These are phyloP conservation scores for Colletotrichum filicis DNA, from an alignment of 2,329 filamentous ascomycete genomes.

Conservation along the genomic window DNA sequence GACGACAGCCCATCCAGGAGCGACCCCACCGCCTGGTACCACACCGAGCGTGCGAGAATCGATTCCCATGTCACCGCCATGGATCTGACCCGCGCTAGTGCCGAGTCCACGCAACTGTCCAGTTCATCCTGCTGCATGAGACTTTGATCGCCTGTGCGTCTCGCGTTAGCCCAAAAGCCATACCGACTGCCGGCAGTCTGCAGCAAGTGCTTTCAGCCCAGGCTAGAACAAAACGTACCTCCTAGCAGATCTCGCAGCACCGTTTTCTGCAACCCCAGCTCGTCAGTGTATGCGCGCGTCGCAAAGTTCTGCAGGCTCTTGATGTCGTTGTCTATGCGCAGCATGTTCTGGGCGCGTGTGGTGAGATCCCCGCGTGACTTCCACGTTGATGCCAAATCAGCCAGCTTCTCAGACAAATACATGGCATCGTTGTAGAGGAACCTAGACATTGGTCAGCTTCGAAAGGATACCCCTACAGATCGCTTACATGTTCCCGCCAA, in stretches of 20 bases:
- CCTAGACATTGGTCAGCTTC: slow-evolving; percentile 51
- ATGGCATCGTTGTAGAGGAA: slow-evolving; percentile 75
- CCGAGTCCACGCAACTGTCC: slow-evolving; percentile 62
- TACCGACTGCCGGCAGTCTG: background rate
- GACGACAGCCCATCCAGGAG: slow-evolving; percentile 67
- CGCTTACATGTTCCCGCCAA: slow-evolving; percentile 72
- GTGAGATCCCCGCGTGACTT: slow-evolving; percentile 63
- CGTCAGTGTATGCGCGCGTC: slow-evolving; percentile 69
- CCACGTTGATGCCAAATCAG: slow-evolving; percentile 61
- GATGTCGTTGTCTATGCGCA: slow-evolving; percentile 70
- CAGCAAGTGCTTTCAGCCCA: background rate
- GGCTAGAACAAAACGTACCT: slow-evolving; percentile 44
- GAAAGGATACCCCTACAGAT: background rate
- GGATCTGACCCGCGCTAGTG: slow-evolving; percentile 62
- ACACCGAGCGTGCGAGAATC: slow-evolving; percentile 69
- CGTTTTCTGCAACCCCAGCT: slow-evolving; percentile 70
- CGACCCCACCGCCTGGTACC: slow-evolving; percentile 71
- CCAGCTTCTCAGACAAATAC: slow-evolving; percentile 69
- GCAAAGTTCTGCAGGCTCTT: slow-evolving; percentile 70
- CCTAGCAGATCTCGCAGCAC: slow-evolving; percentile 71
- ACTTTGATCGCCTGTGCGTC: slow-evolving; percentile 62
- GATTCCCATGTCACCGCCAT: slow-evolving; percentile 67
- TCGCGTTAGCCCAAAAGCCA: slow-evolving; percentile 12
- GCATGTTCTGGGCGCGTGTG: slow-evolving; percentile 61
- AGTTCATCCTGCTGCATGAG: slow-evolving; percentile 68